These are phyloP conservation scores for Bjerkandera adusta DNA, from an alignment of 1,284 basidiomycete species.

Conservation along the genomic window DNA sequence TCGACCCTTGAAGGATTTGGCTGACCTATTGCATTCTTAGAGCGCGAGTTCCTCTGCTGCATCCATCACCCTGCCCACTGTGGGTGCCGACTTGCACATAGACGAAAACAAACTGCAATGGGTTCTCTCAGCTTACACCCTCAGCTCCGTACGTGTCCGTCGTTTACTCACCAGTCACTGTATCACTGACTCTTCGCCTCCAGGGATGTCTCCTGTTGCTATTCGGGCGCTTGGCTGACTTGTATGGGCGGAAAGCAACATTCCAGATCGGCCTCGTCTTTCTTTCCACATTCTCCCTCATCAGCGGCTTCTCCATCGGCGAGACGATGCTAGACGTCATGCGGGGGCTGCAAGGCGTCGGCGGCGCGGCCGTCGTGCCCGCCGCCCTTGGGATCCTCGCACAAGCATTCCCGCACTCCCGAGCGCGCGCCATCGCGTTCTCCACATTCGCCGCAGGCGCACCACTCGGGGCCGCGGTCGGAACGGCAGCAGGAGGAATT, in stretches of 20 bases:
- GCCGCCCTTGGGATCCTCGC: conserved; percentile 80
- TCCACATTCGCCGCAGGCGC: conserved; percentile 79
- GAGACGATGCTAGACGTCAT: conserved; percentile 56
- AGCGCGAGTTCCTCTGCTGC: conserved; percentile 32
- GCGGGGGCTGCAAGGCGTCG: conserved; percentile 69
- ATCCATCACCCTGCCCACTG: conserved; percentile 52
- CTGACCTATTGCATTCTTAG: conserved; percentile 20
- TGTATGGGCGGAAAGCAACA: conserved; percentile 51
- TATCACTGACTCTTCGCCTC: background rate
- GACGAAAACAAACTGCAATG: conserved; percentile 49
- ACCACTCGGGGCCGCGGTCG: conserved; percentile 74
- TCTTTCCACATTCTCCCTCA: conserved; percentile 37
- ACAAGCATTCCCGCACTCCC: conserved; percentile 66
- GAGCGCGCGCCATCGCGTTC: conserved; percentile 69
- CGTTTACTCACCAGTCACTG: background rate
- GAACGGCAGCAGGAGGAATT: conserved; percentile 66
- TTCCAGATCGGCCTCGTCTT: conserved; percentile 46
- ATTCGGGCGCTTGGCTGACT: conserved; percentile 57
- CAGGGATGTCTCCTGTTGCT: conserved; percentile 60
- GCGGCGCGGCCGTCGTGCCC: conserved; percentile 67
- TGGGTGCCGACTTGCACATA: conserved; percentile 46
- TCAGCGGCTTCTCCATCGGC: conserved; percentile 36
- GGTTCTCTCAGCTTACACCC: conserved; percentile 55
- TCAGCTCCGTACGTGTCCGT: conserved; percentile 37
- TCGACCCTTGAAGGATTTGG: background rate